Evolutionary conservation across 2,329 filamentous ascomycete species (phyloP), one percentile per base, ranked within the genome.

Genomic region (Alternaria postmessia): DNA sequence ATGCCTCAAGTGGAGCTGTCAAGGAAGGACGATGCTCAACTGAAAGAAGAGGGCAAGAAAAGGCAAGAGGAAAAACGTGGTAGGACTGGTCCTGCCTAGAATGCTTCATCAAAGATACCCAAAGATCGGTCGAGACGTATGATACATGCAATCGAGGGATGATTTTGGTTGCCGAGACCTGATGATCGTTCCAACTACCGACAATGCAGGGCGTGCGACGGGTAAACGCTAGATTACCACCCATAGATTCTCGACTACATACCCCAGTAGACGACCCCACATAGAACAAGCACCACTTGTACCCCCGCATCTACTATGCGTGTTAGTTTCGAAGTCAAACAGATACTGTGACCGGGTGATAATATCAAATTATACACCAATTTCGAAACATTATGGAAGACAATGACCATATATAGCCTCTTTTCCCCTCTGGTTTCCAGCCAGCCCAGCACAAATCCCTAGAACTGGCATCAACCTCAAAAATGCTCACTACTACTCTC

Each of bases 11-110:
- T 69, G 3, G 63, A 64, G 48, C 54, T 70, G 18, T 48, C 59
- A 4, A 62, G 68, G 12, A 39, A 57, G 7, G 66, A 69, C 32
- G 66, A 69, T 56, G 59, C 61, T 18, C 58, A 64, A 12, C 28
- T 69, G n/a, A 68, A 69, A 41, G 65, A 65, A 51, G 68, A 69
- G 56, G 68, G 66, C 9, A 51, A 53, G 52, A 59, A 28, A 26
- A 61, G 63, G 24, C 49, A 65, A 5, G 48, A 55, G n/a, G 61
- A 60, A 41, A 59, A 63, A 39, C 48, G 39, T 7, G 54, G 38
- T 12, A 57, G 58, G n/a, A 18, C 38, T 16, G 43, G 44, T 18
- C 1, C 32, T 26, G 46, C 39, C 6, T 59, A 14, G 14, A 24
- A 18, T 11, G 16, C 8, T 36, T 12, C 18, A n/a, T 8, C 20